Percentiles rank a stretch among this genome's conserved stretches.
Conservation (phyloP, 2,329 filamentous ascomycete genomes). For the Neofusicoccum sp. region DNA sequence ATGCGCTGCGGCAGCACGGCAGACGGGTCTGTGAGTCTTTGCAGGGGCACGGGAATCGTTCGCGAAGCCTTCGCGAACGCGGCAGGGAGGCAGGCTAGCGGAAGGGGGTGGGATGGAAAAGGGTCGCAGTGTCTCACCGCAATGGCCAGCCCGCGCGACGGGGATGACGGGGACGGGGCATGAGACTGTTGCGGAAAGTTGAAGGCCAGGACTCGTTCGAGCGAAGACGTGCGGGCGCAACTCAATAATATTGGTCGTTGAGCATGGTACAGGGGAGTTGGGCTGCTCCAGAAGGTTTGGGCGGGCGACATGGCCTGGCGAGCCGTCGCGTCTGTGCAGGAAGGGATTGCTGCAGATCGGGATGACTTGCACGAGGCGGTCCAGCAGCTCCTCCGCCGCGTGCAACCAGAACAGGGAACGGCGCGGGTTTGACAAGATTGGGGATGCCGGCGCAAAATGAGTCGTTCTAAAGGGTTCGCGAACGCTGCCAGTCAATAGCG, state of each 20-base stretch:
- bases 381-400: background rate
- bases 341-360: conserved; percentile 14
- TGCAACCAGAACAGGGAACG: background rate
- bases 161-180: conserved; percentile 7
- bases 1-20: conserved; percentile 1
- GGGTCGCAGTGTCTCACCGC: conserved; percentile 11
- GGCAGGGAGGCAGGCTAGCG: background rate
- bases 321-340: conserved; percentile 15
- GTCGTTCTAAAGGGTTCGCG: background rate
- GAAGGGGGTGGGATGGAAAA: background rate
- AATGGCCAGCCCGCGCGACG: conserved; percentile 11
- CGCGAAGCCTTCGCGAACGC: conserved; percentile 14
- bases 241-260: conserved; percentile 5
- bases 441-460: conserved; percentile 7
- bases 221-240: conserved; percentile 10
- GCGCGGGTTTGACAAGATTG: conserved; percentile 12
- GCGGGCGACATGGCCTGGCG: background rate
- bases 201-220: conserved; percentile 11
- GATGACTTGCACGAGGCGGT: conserved; percentile 18
- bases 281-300: background rate
- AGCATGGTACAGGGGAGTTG: conserved; percentile 1
- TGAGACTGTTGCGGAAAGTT: conserved; percentile 8
- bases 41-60: conserved; percentile 7
- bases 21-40: background rate
- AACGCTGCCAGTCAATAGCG: conserved; percentile 1